Evolutionary conservation across 148 eudicot genomes (phyloP).

Genomic region (Polygonum maritimum): DNA sequence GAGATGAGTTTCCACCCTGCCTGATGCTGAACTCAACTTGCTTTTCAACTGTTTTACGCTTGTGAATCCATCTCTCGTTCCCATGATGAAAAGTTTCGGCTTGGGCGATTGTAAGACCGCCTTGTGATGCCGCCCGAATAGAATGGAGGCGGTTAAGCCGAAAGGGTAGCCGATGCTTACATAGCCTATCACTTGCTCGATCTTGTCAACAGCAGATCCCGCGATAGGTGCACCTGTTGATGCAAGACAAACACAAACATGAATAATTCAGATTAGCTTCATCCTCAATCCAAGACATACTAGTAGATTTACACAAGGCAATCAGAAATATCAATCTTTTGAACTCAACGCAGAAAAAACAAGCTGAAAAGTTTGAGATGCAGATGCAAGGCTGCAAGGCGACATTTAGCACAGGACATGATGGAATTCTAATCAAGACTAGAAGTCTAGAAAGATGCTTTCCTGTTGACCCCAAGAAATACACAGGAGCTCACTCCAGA

Average conservation of each 20-base stretch:
- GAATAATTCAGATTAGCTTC: neutral
- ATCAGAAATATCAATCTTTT: neutral
- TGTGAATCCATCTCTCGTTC: too few species aligned
- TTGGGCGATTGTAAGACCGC: too few species aligned
- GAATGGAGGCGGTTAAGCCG: slow-evolving; percentile 30
- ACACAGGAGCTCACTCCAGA: neutral
- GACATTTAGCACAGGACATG: neutral
- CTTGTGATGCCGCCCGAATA: neutral
- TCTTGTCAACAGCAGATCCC: slow-evolving; percentile 39
- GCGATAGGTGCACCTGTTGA: slow-evolving; percentile 38
- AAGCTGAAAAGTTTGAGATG: neutral
- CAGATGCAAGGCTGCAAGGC: too few species aligned
- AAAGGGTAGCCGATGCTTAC: slow-evolving; percentile 39
- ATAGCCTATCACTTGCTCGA: slow-evolving; percentile 30
- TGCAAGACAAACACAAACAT: neutral
- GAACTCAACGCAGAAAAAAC: neutral
- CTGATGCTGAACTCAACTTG: too few species aligned
- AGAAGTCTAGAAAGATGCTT: neutral
- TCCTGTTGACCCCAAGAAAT: neutral
- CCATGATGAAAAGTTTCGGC: too few species aligned
- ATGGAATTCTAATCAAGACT: neutral
- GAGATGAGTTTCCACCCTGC: too few species aligned
- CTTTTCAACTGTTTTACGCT: too few species aligned
- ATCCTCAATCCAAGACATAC: neutral
- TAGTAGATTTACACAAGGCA: neutral